phyloP scores from a whole-genome alignment of 345 rosid species.

The Iberis pinnata region DNA sequence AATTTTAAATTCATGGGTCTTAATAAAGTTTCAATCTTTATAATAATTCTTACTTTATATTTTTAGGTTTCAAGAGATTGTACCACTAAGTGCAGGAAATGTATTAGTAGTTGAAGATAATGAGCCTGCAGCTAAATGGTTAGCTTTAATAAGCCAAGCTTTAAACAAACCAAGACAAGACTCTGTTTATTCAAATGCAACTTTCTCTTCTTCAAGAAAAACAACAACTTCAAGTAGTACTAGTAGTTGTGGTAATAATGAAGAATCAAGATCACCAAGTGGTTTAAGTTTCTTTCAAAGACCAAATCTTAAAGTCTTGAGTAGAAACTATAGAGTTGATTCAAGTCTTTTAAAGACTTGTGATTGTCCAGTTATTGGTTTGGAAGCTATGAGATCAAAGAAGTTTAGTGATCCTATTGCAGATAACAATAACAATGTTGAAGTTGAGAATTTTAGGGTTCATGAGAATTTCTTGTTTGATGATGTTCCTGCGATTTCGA shows the following conservation, averaged over 20 bases:
- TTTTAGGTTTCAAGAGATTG: constrained; percentile 90
- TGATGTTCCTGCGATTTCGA: constrained; percentile 30
- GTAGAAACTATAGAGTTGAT: constrained; percentile 57
- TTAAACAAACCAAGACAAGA: constrained; percentile 53
- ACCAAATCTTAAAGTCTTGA: constrained; percentile 65
- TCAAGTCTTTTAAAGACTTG: constrained; percentile 65
- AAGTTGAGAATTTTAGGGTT: constrained; percentile 29
- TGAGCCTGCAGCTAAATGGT: constrained; percentile 96
- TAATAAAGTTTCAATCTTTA: background rate
- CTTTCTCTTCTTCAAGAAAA: constrained; percentile 30
- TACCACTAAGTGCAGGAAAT: constrained; percentile 92
- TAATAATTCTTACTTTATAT: background rate
- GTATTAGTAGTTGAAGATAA: constrained; percentile 85
- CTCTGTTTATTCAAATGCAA: constrained; percentile 29
- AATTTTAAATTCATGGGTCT: background rate
- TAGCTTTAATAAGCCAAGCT: constrained; percentile 70
- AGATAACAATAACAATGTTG: constrained; percentile 27
- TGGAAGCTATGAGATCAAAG: constrained; percentile 37
- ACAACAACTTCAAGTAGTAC: background rate
- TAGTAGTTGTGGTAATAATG: constrained; percentile 18
- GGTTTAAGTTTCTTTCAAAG: constrained; percentile 58
- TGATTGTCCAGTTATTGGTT: constrained; percentile 43
- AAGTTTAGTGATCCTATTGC: constrained; percentile 38
- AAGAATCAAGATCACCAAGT: constrained; percentile 44
- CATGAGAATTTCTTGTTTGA: constrained; percentile 31